phyloP scores from a whole-genome alignment of 2,329 filamentous ascomycete genomes.

The Canariomyces notabilis region DNA sequence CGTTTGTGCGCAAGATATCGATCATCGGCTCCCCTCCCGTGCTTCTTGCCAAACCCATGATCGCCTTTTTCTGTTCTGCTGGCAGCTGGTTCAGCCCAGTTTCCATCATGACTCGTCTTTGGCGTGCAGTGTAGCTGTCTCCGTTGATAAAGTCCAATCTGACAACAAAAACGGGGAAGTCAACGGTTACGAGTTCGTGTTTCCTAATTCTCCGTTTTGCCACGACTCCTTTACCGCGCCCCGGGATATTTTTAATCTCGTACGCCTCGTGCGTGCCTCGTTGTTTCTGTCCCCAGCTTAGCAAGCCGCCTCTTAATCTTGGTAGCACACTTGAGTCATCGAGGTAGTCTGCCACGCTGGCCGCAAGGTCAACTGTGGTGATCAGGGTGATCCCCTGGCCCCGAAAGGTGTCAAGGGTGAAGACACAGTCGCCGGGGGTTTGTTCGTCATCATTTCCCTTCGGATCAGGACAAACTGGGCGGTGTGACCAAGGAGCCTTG shows the following conservation, averaged over 20 bases:
- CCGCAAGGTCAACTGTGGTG: constrained; percentile 23
- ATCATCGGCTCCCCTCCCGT: constrained; percentile 17
- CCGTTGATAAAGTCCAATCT: constrained; percentile 22
- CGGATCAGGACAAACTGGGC: constrained; percentile 18
- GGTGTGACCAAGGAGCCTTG: constrained; percentile 22
- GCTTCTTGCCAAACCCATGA: constrained; percentile 22
- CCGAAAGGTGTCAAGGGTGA: constrained; percentile 22
- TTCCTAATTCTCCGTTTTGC: constrained; percentile 17
- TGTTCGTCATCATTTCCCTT: not conserved
- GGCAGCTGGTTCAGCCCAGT: constrained; percentile 21
- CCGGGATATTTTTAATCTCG: constrained; percentile 19
- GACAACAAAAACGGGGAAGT: constrained; percentile 23
- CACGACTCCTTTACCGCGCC: constrained; percentile 24
- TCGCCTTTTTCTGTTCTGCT: constrained; percentile 7
- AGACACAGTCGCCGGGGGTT: constrained; percentile 23
- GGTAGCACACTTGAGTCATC: constrained; percentile 22
- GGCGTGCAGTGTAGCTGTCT: constrained; percentile 4
- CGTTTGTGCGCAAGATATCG: constrained; percentile 26
- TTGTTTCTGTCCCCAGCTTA: not conserved
- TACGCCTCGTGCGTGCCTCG: constrained; percentile 4
- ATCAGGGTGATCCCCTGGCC: constrained; percentile 26
- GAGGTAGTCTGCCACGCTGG: constrained; percentile 17
- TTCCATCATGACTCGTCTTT: constrained; percentile 19
- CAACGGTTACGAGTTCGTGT: constrained; percentile 23
- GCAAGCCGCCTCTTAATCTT: constrained; percentile 11